Evolutionary conservation across 352 stramenopile genomes (phyloP).

Genomic region (Elongisporangium senticosum): DNA sequence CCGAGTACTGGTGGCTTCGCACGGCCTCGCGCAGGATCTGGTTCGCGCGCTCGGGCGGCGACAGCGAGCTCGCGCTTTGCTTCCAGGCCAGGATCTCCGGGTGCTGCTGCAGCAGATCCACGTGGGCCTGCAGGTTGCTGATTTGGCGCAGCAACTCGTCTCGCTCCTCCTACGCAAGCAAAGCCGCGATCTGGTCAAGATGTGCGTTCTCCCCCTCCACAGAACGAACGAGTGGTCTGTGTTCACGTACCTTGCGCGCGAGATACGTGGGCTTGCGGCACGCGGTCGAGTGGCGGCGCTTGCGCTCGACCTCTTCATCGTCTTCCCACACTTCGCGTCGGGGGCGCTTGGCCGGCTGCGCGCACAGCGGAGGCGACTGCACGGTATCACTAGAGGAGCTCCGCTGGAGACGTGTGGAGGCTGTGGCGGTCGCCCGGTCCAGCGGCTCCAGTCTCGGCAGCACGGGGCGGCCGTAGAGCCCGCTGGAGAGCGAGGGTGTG

Average conservation of each 20-base stretch:
- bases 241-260: conserved; percentile 21
- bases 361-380: background rate
- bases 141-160: conserved; percentile 26
- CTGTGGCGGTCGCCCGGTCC: background rate
- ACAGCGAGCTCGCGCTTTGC: conserved; percentile 1
- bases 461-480: background rate
- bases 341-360: conserved; percentile 5
- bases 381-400: background rate
- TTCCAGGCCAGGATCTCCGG: conserved; percentile 22
- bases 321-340: conserved; percentile 14
- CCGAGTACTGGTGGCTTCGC: conserved; percentile 22
- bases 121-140: conserved; percentile 23
- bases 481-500: background rate
- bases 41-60: conserved; percentile 19
- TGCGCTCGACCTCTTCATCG: conserved; percentile 11
- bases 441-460: background rate
- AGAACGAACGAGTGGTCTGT: too few relatives aligned
- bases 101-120: conserved; percentile 23
- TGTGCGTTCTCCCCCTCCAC: background rate
- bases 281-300: conserved; percentile 14
- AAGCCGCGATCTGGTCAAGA: background rate
- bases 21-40: conserved; percentile 26
- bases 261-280: conserved; percentile 35
- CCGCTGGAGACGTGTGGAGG: background rate
- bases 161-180: conserved; percentile 25